phyloP scores from a whole-genome alignment of 306 rosid species.

The Clitoria ternatea region DNA sequence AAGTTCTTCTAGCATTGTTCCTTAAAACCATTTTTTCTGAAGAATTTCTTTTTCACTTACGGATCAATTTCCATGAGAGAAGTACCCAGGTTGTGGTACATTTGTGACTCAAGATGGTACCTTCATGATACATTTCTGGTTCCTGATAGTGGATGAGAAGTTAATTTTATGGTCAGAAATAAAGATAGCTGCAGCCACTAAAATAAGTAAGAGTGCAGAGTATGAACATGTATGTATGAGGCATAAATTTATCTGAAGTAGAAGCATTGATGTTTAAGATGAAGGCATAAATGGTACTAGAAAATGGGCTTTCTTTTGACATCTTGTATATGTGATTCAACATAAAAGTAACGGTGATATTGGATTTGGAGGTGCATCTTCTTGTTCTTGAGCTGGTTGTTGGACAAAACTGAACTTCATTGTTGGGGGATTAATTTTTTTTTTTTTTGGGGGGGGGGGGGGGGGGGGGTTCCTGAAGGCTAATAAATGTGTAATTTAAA shows the following conservation, averaged over 20 bases:
- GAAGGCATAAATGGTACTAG: background rate
- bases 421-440: no score
- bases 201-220: background rate
- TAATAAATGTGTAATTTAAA: background rate
- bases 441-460: background rate
- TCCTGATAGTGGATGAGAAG: background rate
- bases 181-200: background rate
- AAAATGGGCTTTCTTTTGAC: background rate
- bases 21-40: background rate
- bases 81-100: background rate
- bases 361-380: conserved; percentile 5
- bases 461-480: background rate
- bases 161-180: conserved; percentile 2
- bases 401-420: background rate
- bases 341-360: background rate
- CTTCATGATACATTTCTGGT: background rate
- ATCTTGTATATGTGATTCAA: background rate
- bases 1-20: conserved; percentile 17
- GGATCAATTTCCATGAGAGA: background rate
- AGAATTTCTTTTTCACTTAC: conserved; percentile 1
- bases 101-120: conserved; percentile 4
- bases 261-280: background rate
- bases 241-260: background rate
- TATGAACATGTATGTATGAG: background rate
- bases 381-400: background rate